These are phyloP conservation scores for Russula abietina DNA, from an alignment of 768 basidiomycete species.

Conservation along the genomic window DNA sequence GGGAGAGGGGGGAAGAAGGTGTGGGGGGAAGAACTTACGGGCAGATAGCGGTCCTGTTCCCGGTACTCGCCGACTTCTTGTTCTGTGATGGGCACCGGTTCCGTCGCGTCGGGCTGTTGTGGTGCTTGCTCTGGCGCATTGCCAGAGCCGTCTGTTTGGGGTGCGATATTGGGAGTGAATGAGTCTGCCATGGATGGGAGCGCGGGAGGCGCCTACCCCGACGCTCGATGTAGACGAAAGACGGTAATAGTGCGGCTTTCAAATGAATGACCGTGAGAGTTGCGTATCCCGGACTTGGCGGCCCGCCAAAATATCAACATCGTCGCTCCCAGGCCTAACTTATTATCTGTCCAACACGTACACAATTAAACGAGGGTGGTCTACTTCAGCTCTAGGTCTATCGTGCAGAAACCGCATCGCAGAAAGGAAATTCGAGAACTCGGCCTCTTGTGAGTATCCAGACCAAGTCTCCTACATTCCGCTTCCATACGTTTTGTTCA, in stretches of 20 bases:
- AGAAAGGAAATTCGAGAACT: no score
- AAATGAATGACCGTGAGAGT: conserved; percentile 5
- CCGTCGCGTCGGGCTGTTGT: conserved; percentile 33
- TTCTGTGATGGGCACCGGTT: conserved; percentile 75
- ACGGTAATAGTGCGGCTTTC: background rate
- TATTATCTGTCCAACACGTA: no score
- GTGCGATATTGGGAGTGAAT: conserved; percentile 21
- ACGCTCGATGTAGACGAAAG: conserved; percentile 1
- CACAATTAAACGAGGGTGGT: no score
- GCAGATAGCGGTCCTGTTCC: conserved; percentile 93
- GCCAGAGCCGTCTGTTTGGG: conserved; percentile 21
- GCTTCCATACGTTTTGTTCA: no score
- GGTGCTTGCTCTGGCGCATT: conserved; percentile 30
- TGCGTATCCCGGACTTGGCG: background rate
- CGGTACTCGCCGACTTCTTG: conserved; percentile 91
- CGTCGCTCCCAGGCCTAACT: no score
- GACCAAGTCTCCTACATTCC: no score
- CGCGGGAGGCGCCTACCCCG: conserved; percentile 19
- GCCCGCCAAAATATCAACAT: conserved; percentile 8
- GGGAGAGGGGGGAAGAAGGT: background rate
- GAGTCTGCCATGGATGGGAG: conserved; percentile 20
- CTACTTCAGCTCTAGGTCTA: no score
- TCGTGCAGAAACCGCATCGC: no score
- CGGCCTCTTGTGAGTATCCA: no score
- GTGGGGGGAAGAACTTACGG: conserved; percentile 45